Evolutionary conservation across 2,329 filamentous ascomycete species (phyloP).

Genomic region (Xylaria sp.): DNA sequence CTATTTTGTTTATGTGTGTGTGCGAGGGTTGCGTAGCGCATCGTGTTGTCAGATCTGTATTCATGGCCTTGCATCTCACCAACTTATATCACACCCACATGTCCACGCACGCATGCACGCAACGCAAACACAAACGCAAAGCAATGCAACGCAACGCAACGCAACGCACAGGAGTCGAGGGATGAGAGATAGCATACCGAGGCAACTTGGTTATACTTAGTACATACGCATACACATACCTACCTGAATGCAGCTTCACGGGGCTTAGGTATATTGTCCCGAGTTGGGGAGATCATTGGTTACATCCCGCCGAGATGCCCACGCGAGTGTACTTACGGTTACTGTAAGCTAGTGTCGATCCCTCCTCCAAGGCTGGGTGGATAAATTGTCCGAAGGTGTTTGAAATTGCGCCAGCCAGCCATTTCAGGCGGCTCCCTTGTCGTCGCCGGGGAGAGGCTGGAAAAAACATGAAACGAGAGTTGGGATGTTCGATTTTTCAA

Average conservation of each 20-base stretch:
- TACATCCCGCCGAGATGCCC: conserved; percentile 28
- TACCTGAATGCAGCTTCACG: conserved; percentile 8
- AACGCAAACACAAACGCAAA: neutral
- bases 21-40: neutral
- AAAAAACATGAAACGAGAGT: neutral
- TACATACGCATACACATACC: no score
- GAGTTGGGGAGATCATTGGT: conserved; percentile 34
- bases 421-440: conserved; percentile 5
- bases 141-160: neutral
- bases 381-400: neutral
- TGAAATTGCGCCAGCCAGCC: conserved; percentile 4
- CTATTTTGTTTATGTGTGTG: conserved; percentile 12
- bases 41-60: conserved; percentile 6
- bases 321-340: conserved; percentile 15
- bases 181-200: neutral
- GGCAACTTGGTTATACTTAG: no score
- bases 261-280: conserved; percentile 31
- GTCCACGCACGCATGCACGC: neutral
- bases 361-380: neutral
- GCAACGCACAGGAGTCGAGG: neutral
- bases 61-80: conserved; percentile 3
- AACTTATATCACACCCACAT: neutral
- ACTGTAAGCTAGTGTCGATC: neutral
- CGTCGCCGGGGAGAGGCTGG: neutral
- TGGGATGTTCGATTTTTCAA: conserved; percentile 14